Base-by-base conservation (phyloP, 1,284 basidiomycete genomes). In the Sphagnurus paluster region DNA sequence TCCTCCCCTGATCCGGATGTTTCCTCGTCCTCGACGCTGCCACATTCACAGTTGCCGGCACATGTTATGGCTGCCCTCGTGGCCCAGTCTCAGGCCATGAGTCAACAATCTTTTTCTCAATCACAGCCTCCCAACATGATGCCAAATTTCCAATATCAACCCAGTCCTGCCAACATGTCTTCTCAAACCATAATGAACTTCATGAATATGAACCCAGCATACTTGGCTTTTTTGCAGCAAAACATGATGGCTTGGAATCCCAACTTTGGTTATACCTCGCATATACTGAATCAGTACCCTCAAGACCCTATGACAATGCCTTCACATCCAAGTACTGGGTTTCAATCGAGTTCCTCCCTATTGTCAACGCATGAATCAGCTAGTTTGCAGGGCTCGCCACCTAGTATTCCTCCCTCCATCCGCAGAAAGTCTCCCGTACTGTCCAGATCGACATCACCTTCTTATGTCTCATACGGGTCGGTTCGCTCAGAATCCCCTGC, bases 351-450 rank as follows among this genome's bases (percentile, higher is more conserved):
- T 20, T 17, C 25, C 4, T 28, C 38, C 4, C 28, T 16, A 19
- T 26, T 39, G 13, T 28, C 38, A 11, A 28, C 20, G 6, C 4
- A 26, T 25, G 38, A 10, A 6, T 39, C 38, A 9, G 28, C 8
- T 16, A n/a, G 25, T 3, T 24, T 20, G 21, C 28, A 36, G 20
- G 24, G 17, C 6, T 41, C 33, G 11, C 41, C 41, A n/a, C 39
- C 50, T 21, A 21, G 33, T 32, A 32, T 56, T 33, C 46, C 46
- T 2, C 46, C 55, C 11, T 56, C 53, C 14, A 21, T 49, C 16
- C 45, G 43, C 23, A 44, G 42, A 24, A 52, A 49, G 46, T 50
- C 55, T 2, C 48, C 53, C 11, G 25, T 44, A 5, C 10, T 37
- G 4, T 42, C 56, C 16, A 42, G 26, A 33, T 52, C 48, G 7